Evolutionary conservation across 2,329 filamentous ascomycete genomes (phyloP), one percentile per base, ranked within the genome.

Genomic region (Tolypocladium tundrense): DNA sequence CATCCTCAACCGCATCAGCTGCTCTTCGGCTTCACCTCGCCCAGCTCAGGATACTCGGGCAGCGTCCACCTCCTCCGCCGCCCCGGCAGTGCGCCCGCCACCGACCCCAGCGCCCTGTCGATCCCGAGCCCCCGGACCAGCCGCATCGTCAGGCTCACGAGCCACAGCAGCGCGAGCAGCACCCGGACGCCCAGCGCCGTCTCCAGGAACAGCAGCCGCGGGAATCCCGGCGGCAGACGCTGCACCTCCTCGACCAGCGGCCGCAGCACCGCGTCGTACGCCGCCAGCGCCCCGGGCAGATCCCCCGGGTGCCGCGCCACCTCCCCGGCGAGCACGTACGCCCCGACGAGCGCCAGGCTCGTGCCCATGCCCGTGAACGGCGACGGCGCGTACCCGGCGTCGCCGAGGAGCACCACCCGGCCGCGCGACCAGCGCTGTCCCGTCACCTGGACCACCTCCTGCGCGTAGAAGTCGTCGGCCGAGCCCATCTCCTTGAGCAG

Each of bases 241-340:
- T 79, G 76, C 2, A 72, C 67, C 0, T 72, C 62, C 19, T 70
- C 66, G 5, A 79, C 72, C 39, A 73, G 70, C 0, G 75, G 76
- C 3, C 69, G 65, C 61, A 79, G 70, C 9, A 65, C 67, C 37
- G 63, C 45, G 58, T 80, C 75, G 50, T 81, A 81, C 4, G 62
- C 62, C 4, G 65, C 61, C 7, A 76, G 65, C 1, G 68, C 75
- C 7, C 65, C 64, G 1, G 60, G 27, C 13, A 71, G 57, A 45
- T 68, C 63, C 13, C 60, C 37, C 0, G 61, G 60, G 27, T 66
- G 60, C 13, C 60, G 60, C 14, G 60, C 57, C n/a, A 79, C 67
- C 53, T 77, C 76, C 2, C 79, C 77, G 0, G 79, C 80, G 1
- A 84, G 71, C 0, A 79, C 69, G 61, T 82, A 81, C 1, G 78